Evolutionary conservation across 768 basidiomycete species (phyloP).

Genomic region (Tremella fuciformis): DNA sequence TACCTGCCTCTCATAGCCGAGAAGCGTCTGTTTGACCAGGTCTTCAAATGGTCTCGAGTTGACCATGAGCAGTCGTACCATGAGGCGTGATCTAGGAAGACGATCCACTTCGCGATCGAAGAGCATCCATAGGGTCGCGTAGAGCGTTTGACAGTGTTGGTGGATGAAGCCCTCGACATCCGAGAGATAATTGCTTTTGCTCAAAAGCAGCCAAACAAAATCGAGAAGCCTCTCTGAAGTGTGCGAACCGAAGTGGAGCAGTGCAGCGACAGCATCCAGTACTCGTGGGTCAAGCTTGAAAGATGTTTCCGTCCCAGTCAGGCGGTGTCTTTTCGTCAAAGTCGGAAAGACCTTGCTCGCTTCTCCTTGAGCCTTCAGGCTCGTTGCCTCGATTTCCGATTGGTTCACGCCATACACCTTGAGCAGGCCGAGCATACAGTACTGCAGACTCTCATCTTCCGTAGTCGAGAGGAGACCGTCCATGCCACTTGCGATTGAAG

Average conservation of each 20-base stretch:
- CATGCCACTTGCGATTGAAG: neutral
- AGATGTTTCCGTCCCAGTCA: neutral
- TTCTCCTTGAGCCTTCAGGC: neutral
- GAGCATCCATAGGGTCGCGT: conserved; percentile 31
- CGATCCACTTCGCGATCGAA: conserved; percentile 18
- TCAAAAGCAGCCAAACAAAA: conserved; percentile 37
- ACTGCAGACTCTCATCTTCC: neutral
- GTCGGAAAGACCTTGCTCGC: neutral
- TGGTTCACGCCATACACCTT: neutral
- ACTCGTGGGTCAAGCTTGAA: conserved; percentile 18
- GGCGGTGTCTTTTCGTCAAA: conserved; percentile 9
- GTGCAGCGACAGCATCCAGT: conserved; percentile 14
- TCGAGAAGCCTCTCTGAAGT: conserved; percentile 27
- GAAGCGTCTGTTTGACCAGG: conserved; percentile 1
- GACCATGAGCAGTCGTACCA: conserved; percentile 15
- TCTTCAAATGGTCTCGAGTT: conserved; percentile 24
- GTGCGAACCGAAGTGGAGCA: conserved; percentile 11
- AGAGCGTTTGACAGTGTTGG: conserved; percentile 9
- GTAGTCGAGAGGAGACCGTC: no score
- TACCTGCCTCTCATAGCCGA: neutral
- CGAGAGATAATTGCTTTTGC: conserved; percentile 15
- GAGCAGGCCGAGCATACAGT: conserved; percentile 3
- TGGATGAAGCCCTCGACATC: conserved; percentile 33
- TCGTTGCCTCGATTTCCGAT: neutral
- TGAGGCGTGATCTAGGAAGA: conserved; percentile 14